A percentile compares a stretch with the other conserved stretches of the same genome.
These are phyloP conservation scores for Kazachstania psychrophila DNA, from an alignment of 805 yeast genomes.

Conservation along the genomic window DNA sequence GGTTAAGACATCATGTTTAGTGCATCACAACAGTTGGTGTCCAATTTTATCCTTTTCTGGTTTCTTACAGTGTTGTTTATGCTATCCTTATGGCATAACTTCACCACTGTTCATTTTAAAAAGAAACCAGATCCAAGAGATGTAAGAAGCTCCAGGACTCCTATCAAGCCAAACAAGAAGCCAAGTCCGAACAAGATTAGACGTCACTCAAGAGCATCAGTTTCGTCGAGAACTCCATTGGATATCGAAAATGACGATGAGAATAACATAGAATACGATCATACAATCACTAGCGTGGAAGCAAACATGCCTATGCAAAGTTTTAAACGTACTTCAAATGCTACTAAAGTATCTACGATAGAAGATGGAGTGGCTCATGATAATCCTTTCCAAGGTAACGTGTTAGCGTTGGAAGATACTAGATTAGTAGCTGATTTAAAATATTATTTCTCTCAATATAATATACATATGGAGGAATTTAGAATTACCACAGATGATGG, in stretches of 20 bases:
- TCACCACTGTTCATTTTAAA: slow-evolving; percentile 19
- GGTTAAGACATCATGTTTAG: no score
- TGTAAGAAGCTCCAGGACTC: slow-evolving; percentile 21
- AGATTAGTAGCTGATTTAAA: slow-evolving; percentile 44
- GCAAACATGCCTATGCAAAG: neutral
- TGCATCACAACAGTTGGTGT: slow-evolving; percentile 5
- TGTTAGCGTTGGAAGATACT: slow-evolving; percentile 20
- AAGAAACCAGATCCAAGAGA: slow-evolving; percentile 24
- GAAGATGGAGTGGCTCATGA: slow-evolving; percentile 3
- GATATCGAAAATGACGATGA: slow-evolving; percentile 17
- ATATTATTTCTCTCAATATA: slow-evolving; percentile 58
- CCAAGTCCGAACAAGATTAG: slow-evolving; percentile 5
- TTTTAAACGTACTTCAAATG: neutral
- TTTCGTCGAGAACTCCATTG: slow-evolving; percentile 16
- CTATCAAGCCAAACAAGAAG: slow-evolving; percentile 5
- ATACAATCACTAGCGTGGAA: slow-evolving; percentile 17
- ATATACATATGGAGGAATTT: slow-evolving; percentile 49
- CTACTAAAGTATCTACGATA: neutral
- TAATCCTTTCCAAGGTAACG: slow-evolving; percentile 23
- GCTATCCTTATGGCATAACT: slow-evolving; percentile 27
- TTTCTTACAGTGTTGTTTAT: slow-evolving; percentile 22
- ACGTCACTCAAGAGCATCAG: slow-evolving; percentile 11
- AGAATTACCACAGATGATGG: slow-evolving; percentile 72
- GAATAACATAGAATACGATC: slow-evolving; percentile 25
- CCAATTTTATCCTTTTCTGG: slow-evolving; percentile 5